Conservation (phyloP, 2,329 filamentous ascomycete genomes). For the Davidsoniella australis region DNA sequence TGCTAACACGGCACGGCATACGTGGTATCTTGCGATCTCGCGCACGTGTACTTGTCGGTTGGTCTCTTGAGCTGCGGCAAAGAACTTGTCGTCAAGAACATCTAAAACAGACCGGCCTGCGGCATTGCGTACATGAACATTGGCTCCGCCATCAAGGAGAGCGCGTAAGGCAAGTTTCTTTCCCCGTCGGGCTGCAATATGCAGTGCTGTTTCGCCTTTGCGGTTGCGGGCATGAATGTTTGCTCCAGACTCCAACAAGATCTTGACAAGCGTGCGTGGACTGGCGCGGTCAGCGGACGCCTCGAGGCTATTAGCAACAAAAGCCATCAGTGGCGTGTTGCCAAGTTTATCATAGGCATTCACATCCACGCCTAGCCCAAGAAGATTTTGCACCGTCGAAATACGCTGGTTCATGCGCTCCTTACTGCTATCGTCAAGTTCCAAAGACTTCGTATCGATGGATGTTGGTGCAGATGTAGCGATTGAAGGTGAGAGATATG, state of each 20-base stretch:
- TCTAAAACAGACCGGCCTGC: conserved; percentile 28
- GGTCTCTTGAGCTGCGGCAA: conserved; percentile 17
- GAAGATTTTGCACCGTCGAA: conserved; percentile 17
- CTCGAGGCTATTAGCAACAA: conserved; percentile 31
- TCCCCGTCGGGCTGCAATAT: conserved; percentile 35
- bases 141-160: conserved; percentile 29
- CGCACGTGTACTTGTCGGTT: conserved; percentile 23
- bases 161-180: conserved; percentile 33
- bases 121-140: conserved; percentile 29
- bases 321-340: conserved; percentile 38
- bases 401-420: conserved; percentile 18
- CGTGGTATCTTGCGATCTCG: conserved; percentile 20
- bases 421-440: conserved; percentile 10
- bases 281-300: conserved; percentile 27
- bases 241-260: conserved; percentile 27
- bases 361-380: conserved; percentile 25
- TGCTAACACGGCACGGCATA: conserved; percentile 29
- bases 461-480: conserved; percentile 11
- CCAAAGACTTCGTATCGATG: background rate
- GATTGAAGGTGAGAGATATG: conserved; percentile 15
- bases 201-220: conserved; percentile 36
- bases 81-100: conserved; percentile 26
- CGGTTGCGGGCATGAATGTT: conserved; percentile 34
- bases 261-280: conserved; percentile 27
- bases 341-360: conserved; percentile 36